A percentile compares a stretch with the other conserved stretches of the same genome.
These are phyloP conservation scores for Didymella segeticola DNA, from an alignment of 2,329 filamentous ascomycete genomes.

Conservation along the genomic window DNA sequence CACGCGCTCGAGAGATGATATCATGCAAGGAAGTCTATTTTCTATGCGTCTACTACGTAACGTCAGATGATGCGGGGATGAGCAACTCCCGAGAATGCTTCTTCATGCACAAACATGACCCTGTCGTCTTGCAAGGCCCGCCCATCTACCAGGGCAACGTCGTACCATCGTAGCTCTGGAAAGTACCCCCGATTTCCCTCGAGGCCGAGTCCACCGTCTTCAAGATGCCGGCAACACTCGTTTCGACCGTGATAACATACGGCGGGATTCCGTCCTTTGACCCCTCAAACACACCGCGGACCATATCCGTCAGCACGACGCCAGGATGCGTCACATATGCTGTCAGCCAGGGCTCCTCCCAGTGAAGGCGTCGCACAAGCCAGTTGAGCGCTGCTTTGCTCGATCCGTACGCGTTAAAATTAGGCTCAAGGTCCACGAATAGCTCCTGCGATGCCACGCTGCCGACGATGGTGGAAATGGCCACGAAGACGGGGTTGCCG, in stretches of 20 bases:
- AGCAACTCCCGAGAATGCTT: too few species aligned
- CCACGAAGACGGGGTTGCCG: neutral
- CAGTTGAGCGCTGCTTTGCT: slow-evolving; percentile 1
- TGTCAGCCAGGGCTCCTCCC: neutral
- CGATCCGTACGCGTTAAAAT: neutral
- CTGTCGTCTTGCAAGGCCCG: neutral
- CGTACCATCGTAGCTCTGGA: neutral
- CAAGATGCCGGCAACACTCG: neutral
- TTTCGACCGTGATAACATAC: neutral
- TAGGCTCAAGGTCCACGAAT: neutral
- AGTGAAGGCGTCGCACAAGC: neutral
- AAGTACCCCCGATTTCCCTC: neutral
- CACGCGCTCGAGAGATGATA: too few species aligned
- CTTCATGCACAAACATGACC: too few species aligned
- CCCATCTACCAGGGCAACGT: neutral
- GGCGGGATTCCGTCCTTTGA: neutral
- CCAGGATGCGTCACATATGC: slow-evolving; percentile 1
- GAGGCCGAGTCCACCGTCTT: neutral
- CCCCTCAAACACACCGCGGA: neutral
- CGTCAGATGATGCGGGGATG: too few species aligned
- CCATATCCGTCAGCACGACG: slow-evolving; percentile 1
- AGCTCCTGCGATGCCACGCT: neutral
- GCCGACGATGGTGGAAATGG: neutral
- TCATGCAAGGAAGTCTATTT: too few species aligned
- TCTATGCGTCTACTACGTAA: too few species aligned